Evolutionary conservation across 2,329 filamentous ascomycete genomes (phyloP).

Genomic region (Mycocentrospora acerina): DNA sequence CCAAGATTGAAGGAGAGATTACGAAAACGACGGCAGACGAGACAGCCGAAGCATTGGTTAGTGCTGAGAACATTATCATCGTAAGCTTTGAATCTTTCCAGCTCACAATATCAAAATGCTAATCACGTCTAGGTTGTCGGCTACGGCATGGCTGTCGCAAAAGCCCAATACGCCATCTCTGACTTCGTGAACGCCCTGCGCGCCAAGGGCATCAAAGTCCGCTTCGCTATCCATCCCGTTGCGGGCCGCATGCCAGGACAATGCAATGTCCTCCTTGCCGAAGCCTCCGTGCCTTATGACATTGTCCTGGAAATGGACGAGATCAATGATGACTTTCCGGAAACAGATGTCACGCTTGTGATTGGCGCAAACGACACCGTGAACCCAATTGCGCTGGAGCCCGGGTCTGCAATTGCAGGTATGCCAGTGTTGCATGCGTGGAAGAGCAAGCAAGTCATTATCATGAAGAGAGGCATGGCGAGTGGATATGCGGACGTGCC

Average conservation of each 20-base stretch:
- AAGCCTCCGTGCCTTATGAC: conserved; percentile 86
- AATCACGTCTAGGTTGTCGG: conserved; percentile 61
- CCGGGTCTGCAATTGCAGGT: conserved; percentile 80
- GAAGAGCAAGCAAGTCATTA: conserved; percentile 90
- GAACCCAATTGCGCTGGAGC: conserved; percentile 84
- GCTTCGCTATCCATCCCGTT: conserved; percentile 88
- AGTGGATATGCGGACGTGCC: conserved; percentile 89
- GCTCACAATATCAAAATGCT: neutral
- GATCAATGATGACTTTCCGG: conserved; percentile 87
- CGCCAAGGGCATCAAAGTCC: conserved; percentile 75
- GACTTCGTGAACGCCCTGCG: conserved; percentile 76
- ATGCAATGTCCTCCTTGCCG: conserved; percentile 86
- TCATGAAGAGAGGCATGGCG: conserved; percentile 91
- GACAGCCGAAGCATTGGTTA: conserved; percentile 71
- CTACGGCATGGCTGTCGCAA: conserved; percentile 93
- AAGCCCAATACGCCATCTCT: conserved; percentile 87
- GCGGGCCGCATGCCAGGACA: conserved; percentile 91
- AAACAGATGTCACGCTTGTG: conserved; percentile 83
- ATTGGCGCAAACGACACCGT: conserved; percentile 94
- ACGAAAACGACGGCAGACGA: conserved; percentile 80
- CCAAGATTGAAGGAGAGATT: conserved; percentile 77
- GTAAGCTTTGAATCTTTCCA: conserved; percentile 38
- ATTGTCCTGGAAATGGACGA: conserved; percentile 95
- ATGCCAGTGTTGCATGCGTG: conserved; percentile 92
- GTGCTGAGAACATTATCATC: conserved; percentile 83